phyloP scores from a whole-genome alignment of 1,284 basidiomycete species.

The Trametes versicolor region DNA sequence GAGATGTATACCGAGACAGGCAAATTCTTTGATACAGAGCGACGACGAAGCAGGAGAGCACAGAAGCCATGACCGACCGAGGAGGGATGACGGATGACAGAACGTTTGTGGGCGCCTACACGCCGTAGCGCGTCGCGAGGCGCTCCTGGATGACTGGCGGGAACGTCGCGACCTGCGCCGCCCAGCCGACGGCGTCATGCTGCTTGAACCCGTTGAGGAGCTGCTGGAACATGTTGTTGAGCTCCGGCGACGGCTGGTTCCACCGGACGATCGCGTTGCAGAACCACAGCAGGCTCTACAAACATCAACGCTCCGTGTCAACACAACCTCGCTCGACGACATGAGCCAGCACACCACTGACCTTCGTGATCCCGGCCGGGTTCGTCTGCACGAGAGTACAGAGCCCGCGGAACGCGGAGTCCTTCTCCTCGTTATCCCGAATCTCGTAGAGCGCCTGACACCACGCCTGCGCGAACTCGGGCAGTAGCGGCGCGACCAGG shows the following conservation, averaged over 20 bases:
- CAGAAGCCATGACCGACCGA: slow-evolving; percentile 14
- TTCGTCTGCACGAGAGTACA: slow-evolving; percentile 97
- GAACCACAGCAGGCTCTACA: slow-evolving; percentile 91
- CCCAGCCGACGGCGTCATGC: slow-evolving; percentile 83
- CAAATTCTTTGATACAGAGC: slow-evolving; percentile 30
- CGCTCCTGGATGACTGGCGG: slow-evolving; percentile 84
- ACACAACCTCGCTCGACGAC: background rate
- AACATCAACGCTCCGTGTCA: slow-evolving; percentile 12
- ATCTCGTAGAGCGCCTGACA: slow-evolving; percentile 98
- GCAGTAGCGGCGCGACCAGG: slow-evolving; percentile 90
- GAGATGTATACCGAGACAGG: slow-evolving; percentile 21
- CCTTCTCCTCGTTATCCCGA: slow-evolving; percentile 99
- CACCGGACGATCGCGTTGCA: slow-evolving; percentile 97
- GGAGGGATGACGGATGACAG: slow-evolving; percentile 1
- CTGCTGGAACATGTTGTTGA: slow-evolving; percentile 91
- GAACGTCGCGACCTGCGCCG: slow-evolving; percentile 78
- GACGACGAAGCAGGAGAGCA: slow-evolving; percentile 13
- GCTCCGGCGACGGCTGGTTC: slow-evolving; percentile 88
- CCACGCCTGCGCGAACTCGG: slow-evolving; percentile 95
- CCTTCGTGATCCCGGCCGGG: slow-evolving; percentile 90
- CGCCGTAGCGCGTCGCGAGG: slow-evolving; percentile 78
- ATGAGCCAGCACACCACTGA: slow-evolving; percentile 39
- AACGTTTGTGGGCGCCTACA: slow-evolving; percentile 50
- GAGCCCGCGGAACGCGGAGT: slow-evolving; percentile 98
- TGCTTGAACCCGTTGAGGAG: slow-evolving; percentile 87